phyloP scores from a whole-genome alignment of 331 rosid genomes.

The Spiraea crenata region DNA sequence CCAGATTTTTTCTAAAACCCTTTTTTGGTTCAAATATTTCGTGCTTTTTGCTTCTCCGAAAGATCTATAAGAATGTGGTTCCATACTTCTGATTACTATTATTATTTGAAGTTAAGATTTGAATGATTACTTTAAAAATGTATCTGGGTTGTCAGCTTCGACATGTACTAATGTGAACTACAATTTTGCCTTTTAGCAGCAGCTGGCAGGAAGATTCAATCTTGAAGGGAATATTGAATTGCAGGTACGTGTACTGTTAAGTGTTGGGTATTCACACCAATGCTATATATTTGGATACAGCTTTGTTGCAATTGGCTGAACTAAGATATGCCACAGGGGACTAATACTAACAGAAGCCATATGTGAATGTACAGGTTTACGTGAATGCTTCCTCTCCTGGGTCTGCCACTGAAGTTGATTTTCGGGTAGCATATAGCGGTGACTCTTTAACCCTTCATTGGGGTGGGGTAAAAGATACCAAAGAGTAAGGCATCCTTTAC shows the following conservation, averaged over 20 bases:
- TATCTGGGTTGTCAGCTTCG: conserved; percentile 22
- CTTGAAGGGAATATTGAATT: conserved; percentile 78
- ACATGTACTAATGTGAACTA: conserved; percentile 26
- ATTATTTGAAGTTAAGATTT: neutral
- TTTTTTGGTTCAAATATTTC: neutral
- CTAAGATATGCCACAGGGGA: conserved; percentile 11
- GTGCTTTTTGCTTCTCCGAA: neutral
- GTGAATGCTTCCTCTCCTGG: conserved; percentile 55
- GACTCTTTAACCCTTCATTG: conserved; percentile 85
- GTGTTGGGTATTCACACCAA: conserved; percentile 6
- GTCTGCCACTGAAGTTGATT: conserved; percentile 45
- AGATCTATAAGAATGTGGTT: neutral
- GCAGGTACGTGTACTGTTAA: conserved; percentile 53
- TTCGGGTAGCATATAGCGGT: conserved; percentile 53
- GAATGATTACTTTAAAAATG: conserved; percentile 4
- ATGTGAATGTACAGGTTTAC: conserved; percentile 58
- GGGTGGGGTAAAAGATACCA: conserved; percentile 65
- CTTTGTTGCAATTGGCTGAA: neutral
- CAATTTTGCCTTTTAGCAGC: conserved; percentile 43
- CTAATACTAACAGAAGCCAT: conserved; percentile 29
- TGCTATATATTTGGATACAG: neutral
- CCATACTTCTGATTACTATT: neutral
- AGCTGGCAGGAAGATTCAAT: conserved; percentile 74
- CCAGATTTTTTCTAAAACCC: neutral
- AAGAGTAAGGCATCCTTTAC: conserved; percentile 61